Conservation (phyloP, 768 basidiomycete genomes). For the Termitomyces sp. region DNA sequence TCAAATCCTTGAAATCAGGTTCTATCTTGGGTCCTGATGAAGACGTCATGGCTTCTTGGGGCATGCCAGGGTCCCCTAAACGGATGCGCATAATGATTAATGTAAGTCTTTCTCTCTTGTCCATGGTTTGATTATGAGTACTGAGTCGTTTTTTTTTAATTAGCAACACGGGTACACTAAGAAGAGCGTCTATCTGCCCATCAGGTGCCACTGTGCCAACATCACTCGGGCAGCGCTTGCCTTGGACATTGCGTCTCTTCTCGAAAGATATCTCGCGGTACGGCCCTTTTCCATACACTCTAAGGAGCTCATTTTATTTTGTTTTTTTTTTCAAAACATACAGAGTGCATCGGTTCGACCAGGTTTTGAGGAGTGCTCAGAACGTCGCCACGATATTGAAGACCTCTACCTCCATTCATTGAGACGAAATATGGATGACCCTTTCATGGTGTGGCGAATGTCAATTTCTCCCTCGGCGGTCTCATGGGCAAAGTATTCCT, state of each 20-base stretch:
- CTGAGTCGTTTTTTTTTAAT: not conserved
- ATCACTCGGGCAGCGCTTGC: conserved; percentile 9
- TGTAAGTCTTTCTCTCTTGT: not conserved
- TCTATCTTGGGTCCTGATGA: conserved; percentile 4
- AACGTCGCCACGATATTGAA: not conserved
- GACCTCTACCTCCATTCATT: conserved; percentile 8
- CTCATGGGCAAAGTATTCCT: not conserved
- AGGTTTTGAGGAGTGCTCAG: conserved; percentile 1
- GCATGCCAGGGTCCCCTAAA: not conserved
- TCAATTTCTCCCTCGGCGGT: conserved; percentile 2
- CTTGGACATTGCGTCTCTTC: conserved; percentile 3
- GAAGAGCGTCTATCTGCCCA: conserved; percentile 1
- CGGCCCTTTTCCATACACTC: not conserved
- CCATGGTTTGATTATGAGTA: not conserved
- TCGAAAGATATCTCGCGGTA: conserved; percentile 7
- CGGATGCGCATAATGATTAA: conserved; percentile 7
- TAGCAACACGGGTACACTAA: conserved; percentile 11
- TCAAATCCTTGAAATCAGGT: not conserved
- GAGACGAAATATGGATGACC: not conserved
- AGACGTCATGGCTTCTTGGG: conserved; percentile 7
- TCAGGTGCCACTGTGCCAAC: conserved; percentile 4
- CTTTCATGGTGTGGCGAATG: conserved; percentile 3
- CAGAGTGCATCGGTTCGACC: not conserved
- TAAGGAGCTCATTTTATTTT: not conserved
- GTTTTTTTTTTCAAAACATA: not conserved